These are phyloP conservation scores for Tolypocladium sp. DNA, from an alignment of 2,329 filamentous ascomycete species.

Conservation along the genomic window DNA sequence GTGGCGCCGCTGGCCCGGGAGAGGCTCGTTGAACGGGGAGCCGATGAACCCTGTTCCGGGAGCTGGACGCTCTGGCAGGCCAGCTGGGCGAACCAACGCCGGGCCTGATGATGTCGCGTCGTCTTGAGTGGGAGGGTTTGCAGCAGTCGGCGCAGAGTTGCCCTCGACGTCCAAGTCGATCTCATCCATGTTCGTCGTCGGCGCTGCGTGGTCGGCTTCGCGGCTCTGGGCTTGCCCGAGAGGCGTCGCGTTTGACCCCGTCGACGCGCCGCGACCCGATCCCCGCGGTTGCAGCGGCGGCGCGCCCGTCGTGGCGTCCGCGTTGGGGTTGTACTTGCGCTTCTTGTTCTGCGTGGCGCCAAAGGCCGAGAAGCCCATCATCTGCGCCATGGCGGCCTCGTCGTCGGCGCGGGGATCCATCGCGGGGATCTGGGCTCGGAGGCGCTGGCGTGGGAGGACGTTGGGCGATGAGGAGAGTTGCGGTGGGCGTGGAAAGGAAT, in stretches of 20 bases:
- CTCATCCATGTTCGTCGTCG: slow-evolving; percentile 31
- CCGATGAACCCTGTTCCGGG: slow-evolving; percentile 4
- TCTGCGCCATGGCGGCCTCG: slow-evolving; percentile 48
- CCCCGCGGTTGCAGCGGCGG: neutral
- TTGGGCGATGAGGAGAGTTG: neutral
- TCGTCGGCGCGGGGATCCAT: slow-evolving; percentile 13
- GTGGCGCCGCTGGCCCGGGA: neutral
- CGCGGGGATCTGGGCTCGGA: neutral
- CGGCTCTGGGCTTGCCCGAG: slow-evolving; percentile 13
- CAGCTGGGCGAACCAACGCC: slow-evolving; percentile 21
- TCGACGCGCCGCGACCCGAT: slow-evolving; percentile 13
- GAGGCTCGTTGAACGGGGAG: neutral
- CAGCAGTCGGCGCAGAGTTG: slow-evolving; percentile 5
- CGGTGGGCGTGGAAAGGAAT: too few relatives aligned
- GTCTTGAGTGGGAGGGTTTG: neutral
- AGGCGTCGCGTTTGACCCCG: slow-evolving; percentile 27
- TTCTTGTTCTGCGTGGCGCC: slow-evolving; percentile 52
- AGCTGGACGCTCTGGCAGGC: slow-evolving; percentile 22
- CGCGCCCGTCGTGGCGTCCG: slow-evolving; percentile 28
- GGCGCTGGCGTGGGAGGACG: neutral
- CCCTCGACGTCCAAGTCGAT: slow-evolving; percentile 34
- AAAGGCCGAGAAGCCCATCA: slow-evolving; percentile 69
- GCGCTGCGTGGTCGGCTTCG: slow-evolving; percentile 4
- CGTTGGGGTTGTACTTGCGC: slow-evolving; percentile 53
- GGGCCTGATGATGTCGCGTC: slow-evolving; percentile 3